Conservation (phyloP, 306 rosid genomes). For the Fragaria ananassa region DNA sequence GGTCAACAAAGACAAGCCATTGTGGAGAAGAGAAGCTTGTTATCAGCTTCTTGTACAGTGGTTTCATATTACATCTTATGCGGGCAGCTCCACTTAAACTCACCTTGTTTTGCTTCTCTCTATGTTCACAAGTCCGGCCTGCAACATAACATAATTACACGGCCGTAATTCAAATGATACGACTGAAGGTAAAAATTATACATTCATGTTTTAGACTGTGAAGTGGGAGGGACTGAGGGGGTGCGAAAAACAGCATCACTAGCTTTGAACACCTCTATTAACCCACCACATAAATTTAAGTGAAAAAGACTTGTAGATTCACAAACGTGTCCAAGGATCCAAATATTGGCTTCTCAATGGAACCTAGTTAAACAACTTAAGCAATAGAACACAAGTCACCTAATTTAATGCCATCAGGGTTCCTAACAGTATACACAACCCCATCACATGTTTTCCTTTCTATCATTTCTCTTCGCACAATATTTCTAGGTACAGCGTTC, state of each 20-base stretch:
- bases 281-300: not conserved
- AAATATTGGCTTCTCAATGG: not conserved
- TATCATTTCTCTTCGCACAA: not conserved
- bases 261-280: not conserved
- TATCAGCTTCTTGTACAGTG: not conserved
- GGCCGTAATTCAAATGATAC: not conserved
- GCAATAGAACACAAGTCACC: not conserved
- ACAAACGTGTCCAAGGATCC: not conserved
- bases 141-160: not conserved
- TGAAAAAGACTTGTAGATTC: not conserved
- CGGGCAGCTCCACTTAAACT: not conserved
- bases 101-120: not conserved
- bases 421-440: not conserved
- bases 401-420: not conserved
- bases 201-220: not conserved
- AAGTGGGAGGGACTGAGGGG: not conserved
- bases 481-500: not conserved
- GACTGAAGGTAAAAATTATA: not conserved
- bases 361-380: not conserved
- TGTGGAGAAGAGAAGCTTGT: not conserved
- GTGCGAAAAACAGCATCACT: not conserved
- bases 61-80: not conserved
- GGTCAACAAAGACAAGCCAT: not conserved
- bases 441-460: not conserved
- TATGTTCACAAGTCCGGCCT: not conserved